Evolutionary conservation across 345 rosid species (phyloP).

Genomic region (Populus deltoides): DNA sequence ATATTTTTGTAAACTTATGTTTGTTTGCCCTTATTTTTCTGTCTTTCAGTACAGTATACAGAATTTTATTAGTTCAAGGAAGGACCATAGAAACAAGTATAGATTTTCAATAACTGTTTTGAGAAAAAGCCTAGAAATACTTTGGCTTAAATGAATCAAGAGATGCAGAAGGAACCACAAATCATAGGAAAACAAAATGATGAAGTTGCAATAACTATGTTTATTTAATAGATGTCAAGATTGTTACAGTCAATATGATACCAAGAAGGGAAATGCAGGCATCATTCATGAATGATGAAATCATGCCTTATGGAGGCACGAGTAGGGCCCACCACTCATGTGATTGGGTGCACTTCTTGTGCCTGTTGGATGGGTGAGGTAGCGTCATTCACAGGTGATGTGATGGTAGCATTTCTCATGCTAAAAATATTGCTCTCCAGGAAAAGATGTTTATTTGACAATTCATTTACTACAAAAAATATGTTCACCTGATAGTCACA

Average conservation of each 20-base stretch:
- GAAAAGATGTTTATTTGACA: background rate
- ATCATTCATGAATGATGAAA: background rate
- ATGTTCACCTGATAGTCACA: too few relatives aligned
- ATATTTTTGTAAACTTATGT: background rate
- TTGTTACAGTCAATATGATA: background rate
- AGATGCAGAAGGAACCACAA: background rate
- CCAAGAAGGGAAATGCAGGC: too few relatives aligned
- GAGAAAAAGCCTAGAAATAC: background rate
- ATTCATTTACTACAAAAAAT: background rate
- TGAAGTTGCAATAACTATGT: background rate
- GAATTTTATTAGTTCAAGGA: background rate
- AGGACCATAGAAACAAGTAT: background rate
- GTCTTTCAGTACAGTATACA: background rate
- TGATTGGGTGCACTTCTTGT: background rate
- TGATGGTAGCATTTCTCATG: background rate
- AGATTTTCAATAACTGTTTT: background rate
- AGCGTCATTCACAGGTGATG: background rate
- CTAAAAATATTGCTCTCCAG: background rate
- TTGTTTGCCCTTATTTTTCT: background rate
- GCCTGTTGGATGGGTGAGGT: background rate
- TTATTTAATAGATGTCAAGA: background rate
- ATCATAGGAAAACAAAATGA: background rate
- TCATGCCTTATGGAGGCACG: background rate
- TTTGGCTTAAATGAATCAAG: background rate
- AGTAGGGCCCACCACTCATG: background rate